Evolutionary conservation across 2,329 filamentous ascomycete genomes (phyloP), one percentile per base, ranked within the genome.

Genomic region (Fusarium lyarnte): DNA sequence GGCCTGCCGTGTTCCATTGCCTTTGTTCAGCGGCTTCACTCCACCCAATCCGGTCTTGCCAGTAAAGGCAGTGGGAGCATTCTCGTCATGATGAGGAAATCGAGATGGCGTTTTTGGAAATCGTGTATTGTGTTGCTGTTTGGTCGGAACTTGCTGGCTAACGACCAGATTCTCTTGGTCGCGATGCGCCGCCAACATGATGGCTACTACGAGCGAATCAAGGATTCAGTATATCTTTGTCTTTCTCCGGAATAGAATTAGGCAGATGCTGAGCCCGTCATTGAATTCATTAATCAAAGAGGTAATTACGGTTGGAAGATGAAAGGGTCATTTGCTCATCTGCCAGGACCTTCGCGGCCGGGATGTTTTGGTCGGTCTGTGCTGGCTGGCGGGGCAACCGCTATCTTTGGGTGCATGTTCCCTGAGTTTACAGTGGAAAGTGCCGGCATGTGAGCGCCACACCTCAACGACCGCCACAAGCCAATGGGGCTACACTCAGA

Each of bases 131-230:
- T 93, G 90, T 74, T 94, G 92, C 79, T 86, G 90, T 82, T 97
- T 97, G 21, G 89, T 87, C 19, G 90, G 89, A 29, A 90, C 88
- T 79, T 94, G 93, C 80, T 92, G 92, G 74, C 87, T 88, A 80
- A 94, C 91, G 77, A 94, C 89, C 81, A 94, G 84, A 82, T 98
- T 98, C 83, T 98, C 95, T 84, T 97, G 94, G 82, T 97, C 93
- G 77, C 91, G 89, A 79, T 92, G 90, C 79, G 92, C 87, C 68
- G 93, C 93, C 79, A 94, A 86, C 94, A 95, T 97, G 57, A 70
- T 77, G 68, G 43, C 52, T 39, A 57, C 52, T 51, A 66, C 69
- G 42, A 60, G 47, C 60, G 59, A 70, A 63, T 49, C 54, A 49
- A 62, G 33, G 47, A 61, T 38, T 69, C 45, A 57, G 43, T 54